phyloP scores from a whole-genome alignment of 495 filamentous ascomycete species.

The Rhypophila decipiens region DNA sequence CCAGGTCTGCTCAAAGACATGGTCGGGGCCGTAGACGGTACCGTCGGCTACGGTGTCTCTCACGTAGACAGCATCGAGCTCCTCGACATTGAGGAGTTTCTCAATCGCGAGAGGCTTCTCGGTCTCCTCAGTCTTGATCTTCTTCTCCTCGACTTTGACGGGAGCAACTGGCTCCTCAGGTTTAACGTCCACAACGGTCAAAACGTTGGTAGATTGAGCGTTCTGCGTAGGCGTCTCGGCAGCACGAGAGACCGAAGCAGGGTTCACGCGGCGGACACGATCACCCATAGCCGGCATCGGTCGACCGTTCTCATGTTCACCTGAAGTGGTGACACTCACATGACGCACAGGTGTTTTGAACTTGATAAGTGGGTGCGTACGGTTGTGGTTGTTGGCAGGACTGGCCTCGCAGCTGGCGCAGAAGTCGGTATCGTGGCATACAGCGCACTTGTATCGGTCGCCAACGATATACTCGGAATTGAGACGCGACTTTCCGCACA shows the following conservation, averaged over 20 bases:
- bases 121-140: conserved; percentile 19
- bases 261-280: conserved; percentile 21
- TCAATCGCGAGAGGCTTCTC: conserved; percentile 17
- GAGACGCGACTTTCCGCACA: conserved; percentile 59
- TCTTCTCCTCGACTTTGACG: conserved; percentile 24
- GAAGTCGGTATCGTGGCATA: conserved; percentile 95
- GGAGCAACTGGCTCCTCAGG: conserved; percentile 38
- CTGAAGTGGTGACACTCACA: conserved; percentile 79
- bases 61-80: conserved; percentile 69
- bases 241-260: conserved; percentile 35
- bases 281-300: conserved; percentile 64
- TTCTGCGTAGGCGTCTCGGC: conserved; percentile 45
- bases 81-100: conserved; percentile 16
- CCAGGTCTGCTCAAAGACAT: conserved; percentile 86
- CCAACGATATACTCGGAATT: conserved; percentile 67
- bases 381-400: conserved; percentile 80
- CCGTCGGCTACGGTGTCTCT: conserved; percentile 75
- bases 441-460: conserved; percentile 91
- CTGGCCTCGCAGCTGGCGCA: conserved; percentile 89
- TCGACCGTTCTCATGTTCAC: conserved; percentile 61
- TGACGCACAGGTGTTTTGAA: conserved; percentile 91
- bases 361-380: conserved; percentile 92
- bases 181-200: conserved; percentile 68
- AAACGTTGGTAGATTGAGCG: conserved; percentile 57
- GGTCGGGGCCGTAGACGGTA: conserved; percentile 57